Percentiles rank a stretch among this genome's conserved stretches.
These are phyloP conservation scores for Hymenotorrendiella dingleyae DNA, from an alignment of 2,329 filamentous ascomycete species.

Conservation along the genomic window DNA sequence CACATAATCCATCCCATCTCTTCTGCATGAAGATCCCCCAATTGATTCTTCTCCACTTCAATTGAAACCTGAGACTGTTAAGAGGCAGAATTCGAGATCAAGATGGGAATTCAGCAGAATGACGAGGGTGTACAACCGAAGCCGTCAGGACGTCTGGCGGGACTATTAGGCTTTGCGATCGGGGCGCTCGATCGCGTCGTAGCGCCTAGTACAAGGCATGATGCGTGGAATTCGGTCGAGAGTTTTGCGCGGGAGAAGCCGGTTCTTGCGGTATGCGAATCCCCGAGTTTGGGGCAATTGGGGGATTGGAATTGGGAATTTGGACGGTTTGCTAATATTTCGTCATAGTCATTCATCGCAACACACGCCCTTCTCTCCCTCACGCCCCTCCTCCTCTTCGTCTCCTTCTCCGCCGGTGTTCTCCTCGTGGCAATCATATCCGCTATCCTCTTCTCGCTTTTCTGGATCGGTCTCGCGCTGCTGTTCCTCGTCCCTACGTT, in stretches of 20 bases:
- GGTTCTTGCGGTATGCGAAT: slow-evolving; percentile 63
- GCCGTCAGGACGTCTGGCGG: not conserved
- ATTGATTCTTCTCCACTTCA: too few relatives aligned
- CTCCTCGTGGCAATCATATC: slow-evolving; percentile 56
- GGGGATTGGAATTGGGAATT: too few relatives aligned
- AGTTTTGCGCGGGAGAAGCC: slow-evolving; percentile 59
- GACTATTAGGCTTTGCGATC: not conserved
- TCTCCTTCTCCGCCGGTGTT: slow-evolving; percentile 57
- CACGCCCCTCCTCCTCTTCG: slow-evolving; percentile 63
- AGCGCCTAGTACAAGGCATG: slow-evolving; percentile 54
- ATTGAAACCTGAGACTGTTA: too few relatives aligned
- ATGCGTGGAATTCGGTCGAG: slow-evolving; percentile 46
- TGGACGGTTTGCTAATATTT: not conserved
- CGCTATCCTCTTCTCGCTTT: slow-evolving; percentile 59
- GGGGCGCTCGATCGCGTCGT: slow-evolving; percentile 36
- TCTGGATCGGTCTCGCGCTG: slow-evolving; percentile 61
- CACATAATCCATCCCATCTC: too few relatives aligned
- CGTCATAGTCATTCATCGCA: slow-evolving; percentile 58
- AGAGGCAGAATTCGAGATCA: too few relatives aligned
- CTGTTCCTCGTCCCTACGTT: slow-evolving; percentile 64
- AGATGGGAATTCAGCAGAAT: not conserved
- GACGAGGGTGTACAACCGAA: not conserved
- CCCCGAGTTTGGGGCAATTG: too few relatives aligned
- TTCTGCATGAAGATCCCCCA: too few relatives aligned
- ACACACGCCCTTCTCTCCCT: slow-evolving; percentile 60